Percentiles rank a stretch among this genome's conserved stretches.
These are phyloP conservation scores for Lipomyces orientalis DNA, from an alignment of 805 yeast genomes.

Conservation along the genomic window DNA sequence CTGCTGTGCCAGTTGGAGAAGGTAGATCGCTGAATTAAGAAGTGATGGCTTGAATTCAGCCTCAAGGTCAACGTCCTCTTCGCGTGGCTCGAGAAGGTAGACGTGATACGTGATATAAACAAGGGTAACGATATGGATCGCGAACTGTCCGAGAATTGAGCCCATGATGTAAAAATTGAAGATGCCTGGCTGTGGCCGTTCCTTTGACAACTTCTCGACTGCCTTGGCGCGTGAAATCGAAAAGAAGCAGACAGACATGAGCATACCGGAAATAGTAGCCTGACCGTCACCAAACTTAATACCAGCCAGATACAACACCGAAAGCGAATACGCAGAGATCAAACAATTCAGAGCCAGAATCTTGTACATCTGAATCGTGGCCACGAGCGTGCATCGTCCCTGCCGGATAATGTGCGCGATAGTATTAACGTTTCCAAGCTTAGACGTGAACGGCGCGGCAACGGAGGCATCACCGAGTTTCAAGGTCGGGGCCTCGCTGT, in stretches of 20 bases:
- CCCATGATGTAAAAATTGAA: constrained; percentile 97
- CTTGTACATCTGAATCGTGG: constrained; percentile 98
- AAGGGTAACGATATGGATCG: constrained; percentile 83
- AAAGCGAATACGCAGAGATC: constrained; percentile 93
- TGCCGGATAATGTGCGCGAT: constrained; percentile 94
- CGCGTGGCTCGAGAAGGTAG: constrained; percentile 89
- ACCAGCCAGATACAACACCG: constrained; percentile 94
- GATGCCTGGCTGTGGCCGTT: constrained; percentile 97
- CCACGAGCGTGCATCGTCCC: constrained; percentile 96
- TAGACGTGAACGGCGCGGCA: constrained; percentile 98
- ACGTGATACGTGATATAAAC: constrained; percentile 83
- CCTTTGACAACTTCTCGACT: constrained; percentile 82
- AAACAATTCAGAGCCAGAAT: constrained; percentile 95
- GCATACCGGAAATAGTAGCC: constrained; percentile 93
- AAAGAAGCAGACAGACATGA: constrained; percentile 91
- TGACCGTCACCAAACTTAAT: constrained; percentile 98
- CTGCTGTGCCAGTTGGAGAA: constrained; percentile 93
- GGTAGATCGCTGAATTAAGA: constrained; percentile 93
- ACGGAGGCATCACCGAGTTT: constrained; percentile 98
- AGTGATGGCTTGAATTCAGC: constrained; percentile 86
- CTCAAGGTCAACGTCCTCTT: constrained; percentile 86
- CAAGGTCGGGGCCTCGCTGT: constrained; percentile 84
- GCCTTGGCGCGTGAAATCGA: constrained; percentile 95
- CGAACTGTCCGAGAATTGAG: constrained; percentile 94
- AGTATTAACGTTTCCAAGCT: constrained; percentile 87